Percentiles rank a stretch among this genome's conserved stretches.
These are phyloP conservation scores for Penicillium argentinense DNA, from an alignment of 495 filamentous ascomycete species.

Conservation along the genomic window DNA sequence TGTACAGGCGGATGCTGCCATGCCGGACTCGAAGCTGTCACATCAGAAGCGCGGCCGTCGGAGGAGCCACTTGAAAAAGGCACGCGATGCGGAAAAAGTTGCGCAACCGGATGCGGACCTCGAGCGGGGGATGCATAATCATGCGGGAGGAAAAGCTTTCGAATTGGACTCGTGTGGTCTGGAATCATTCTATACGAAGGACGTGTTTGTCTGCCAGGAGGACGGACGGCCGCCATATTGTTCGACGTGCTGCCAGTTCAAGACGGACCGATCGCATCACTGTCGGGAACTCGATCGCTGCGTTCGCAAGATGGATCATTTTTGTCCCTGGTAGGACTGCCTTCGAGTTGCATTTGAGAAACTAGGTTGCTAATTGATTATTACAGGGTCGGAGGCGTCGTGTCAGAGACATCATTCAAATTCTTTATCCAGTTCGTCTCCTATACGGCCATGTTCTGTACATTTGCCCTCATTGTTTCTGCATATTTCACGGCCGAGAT, in stretches of 20 bases:
- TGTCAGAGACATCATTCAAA: slow-evolving; percentile 82
- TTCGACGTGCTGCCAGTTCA: slow-evolving; percentile 74
- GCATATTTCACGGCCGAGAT: slow-evolving; percentile 55
- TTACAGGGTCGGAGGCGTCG: slow-evolving; percentile 76
- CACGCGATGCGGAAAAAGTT: slow-evolving; percentile 23
- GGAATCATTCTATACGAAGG: slow-evolving; percentile 68
- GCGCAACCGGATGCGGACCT: slow-evolving; percentile 22
- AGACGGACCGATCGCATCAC: slow-evolving; percentile 82
- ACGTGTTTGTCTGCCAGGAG: slow-evolving; percentile 77
- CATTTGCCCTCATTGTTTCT: slow-evolving; percentile 59
- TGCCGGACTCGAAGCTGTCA: slow-evolving; percentile 12
- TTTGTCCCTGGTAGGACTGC: slow-evolving; percentile 74
- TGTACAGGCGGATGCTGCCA: slow-evolving; percentile 15
- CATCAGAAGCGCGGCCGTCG: slow-evolving; percentile 20
- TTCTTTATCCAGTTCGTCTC: slow-evolving; percentile 84
- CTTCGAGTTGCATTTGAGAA: no score
- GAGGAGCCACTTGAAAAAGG: slow-evolving; percentile 11
- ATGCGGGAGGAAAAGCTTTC: slow-evolving; percentile 22
- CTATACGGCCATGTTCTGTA: slow-evolving; percentile 68
- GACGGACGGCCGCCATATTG: slow-evolving; percentile 84
- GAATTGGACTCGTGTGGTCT: slow-evolving; percentile 33
- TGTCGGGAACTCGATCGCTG: slow-evolving; percentile 78
- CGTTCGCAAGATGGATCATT: slow-evolving; percentile 88
- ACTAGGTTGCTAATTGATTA: slow-evolving; percentile 20
- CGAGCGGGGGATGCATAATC: slow-evolving; percentile 23